Conservation (phyloP, 495 filamentous ascomycete species). For the Podospora pseudopauciseta region DNA sequence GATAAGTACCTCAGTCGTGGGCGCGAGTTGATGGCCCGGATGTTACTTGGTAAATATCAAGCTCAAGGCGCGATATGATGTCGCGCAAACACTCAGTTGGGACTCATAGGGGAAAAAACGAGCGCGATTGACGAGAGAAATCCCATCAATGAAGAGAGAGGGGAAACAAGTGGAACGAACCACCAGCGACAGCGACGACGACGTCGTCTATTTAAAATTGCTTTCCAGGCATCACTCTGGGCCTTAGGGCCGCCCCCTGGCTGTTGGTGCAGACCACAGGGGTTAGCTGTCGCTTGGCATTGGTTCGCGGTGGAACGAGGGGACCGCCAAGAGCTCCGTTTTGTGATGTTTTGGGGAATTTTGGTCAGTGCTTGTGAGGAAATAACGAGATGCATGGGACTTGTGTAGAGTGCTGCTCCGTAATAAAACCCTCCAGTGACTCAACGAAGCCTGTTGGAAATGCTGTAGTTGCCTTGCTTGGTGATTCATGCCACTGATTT, state of each 20-base stretch:
- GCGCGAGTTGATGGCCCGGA: background rate
- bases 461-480: too few species aligned
- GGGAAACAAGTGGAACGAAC: constrained; percentile 3
- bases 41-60: background rate
- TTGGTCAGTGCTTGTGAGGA: background rate
- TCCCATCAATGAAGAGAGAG: background rate
- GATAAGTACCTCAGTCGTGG: too few species aligned
- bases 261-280: background rate
- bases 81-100: background rate
- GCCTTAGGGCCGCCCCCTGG: background rate
- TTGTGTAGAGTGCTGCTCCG: background rate
- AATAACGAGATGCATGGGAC: background rate
- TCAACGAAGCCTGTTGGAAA: background rate
- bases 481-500: background rate
- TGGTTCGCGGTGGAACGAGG: background rate
- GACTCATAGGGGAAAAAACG: background rate
- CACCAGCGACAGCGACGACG: background rate
- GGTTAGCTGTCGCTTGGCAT: constrained; percentile 19
- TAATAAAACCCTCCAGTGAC: background rate
- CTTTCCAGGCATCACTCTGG: constrained; percentile 6
- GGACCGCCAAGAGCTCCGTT: background rate
- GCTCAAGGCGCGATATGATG: background rate
- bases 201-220: constrained; percentile 20
- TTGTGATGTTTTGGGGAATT: background rate
- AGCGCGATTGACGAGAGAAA: constrained; percentile 6